Base-by-base conservation (phyloP, 345 rosid genomes). In the Euphorbia pulcherrima region DNA sequence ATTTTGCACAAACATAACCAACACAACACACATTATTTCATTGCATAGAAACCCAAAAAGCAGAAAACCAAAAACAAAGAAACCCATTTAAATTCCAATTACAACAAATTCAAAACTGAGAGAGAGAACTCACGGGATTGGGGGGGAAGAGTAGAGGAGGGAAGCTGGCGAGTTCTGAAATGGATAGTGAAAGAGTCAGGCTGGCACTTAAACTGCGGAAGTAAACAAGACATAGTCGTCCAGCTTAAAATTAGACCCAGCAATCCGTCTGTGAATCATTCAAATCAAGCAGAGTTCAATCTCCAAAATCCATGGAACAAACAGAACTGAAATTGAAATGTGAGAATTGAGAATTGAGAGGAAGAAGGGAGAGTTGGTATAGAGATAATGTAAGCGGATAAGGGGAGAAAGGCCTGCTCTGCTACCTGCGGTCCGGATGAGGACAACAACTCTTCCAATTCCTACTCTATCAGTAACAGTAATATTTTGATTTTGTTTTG, bases 171-270 rank as follows among this genome's bases (percentile, higher is more conserved):
- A 75, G 85, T 64, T 70, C 83, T 81, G 83, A 87, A 83, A 35
- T 86, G 89, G 72, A 86, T 65, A 75, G 83, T 78, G 83, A 93
- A 84, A 21, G 82, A 68, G 79, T 81, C 93, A 12, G 96, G 96
- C 21, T 83, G 96, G 76, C 97, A 90, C 86, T 89, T 93, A 85
- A 93, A 87, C 81, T 86, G 96, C 6, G 92, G 97, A 66, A 93
- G 80, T 30, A 93, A 82, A 81, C 92, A 90, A 51, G 98, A 90
- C 90, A 84, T n/a, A n/a, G n/a, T 86, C 77, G 74, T 83, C 80
- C 35, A 41, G 35, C 24, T 30, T 23, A 27, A 18, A 47, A 4
- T 52, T 52, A 27, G 11, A 10, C 2, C 35, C 14, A 8, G 13
- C 17, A 8, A 16, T 8, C 1, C 33, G 64, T 18, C 48, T 57